phyloP scores from a whole-genome alignment of 202 grass and related monocot species.

The Elaeis oleifera region DNA sequence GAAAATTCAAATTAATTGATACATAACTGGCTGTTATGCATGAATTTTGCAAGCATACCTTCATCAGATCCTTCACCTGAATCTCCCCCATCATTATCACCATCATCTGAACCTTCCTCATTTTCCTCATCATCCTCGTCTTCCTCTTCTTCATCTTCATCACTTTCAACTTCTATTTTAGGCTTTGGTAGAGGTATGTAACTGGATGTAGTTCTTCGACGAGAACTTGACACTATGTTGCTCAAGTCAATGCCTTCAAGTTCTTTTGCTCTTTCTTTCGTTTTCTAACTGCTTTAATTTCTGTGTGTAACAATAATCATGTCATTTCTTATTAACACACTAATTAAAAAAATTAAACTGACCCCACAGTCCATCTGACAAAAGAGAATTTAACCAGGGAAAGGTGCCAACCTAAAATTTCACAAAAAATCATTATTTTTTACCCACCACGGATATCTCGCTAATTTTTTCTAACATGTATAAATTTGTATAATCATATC shows the following conservation, averaged over 20 bases:
- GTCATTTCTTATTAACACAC: too few species aligned
- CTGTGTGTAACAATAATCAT: constrained; percentile 26
- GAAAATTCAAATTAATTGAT: too few species aligned
- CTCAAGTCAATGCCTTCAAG: constrained; percentile 93
- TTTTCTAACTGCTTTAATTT: constrained; percentile 84
- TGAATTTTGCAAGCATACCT: constrained; percentile 25
- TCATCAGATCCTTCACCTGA: constrained; percentile 23
- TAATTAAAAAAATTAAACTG: too few species aligned
- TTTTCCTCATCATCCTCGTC: constrained; percentile 42
- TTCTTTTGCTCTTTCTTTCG: constrained; percentile 93
- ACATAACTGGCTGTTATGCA: background rate
- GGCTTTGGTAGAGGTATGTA: constrained; percentile 62
- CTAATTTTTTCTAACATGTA: too few species aligned
- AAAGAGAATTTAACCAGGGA: too few species aligned
- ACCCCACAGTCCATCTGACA: too few species aligned
- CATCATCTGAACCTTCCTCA: constrained; percentile 38
- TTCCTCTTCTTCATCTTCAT: constrained; percentile 35
- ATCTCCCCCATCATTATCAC: constrained; percentile 22
- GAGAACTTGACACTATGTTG: constrained; percentile 92
- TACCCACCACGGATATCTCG: too few species aligned
- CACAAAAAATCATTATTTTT: too few species aligned
- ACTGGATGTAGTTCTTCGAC: constrained; percentile 53
- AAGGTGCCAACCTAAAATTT: too few species aligned
- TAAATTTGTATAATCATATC: too few species aligned
- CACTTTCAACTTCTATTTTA: constrained; percentile 49